Evolutionary conservation across 202 grass and related monocot species (phyloP).

Genomic region (Panicum hallii): DNA sequence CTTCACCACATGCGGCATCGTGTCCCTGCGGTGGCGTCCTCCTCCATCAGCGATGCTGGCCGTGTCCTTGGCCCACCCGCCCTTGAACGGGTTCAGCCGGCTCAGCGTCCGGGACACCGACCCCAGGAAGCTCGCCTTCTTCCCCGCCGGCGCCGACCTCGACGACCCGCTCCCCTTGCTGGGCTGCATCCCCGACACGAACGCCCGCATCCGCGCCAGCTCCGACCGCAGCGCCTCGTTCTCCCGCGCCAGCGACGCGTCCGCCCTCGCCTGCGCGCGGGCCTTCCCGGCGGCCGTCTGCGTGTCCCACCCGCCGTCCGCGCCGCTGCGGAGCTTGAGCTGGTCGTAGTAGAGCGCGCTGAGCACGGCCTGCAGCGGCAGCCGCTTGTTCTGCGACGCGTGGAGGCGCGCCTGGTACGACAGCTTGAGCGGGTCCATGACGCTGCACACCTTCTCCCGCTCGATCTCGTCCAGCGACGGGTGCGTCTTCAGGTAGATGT

Average conservation of each 20-base stretch:
- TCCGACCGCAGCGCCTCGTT: conserved; percentile 76
- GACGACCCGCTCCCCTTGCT: conserved; percentile 44
- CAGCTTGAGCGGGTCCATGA: conserved; percentile 85
- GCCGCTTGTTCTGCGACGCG: conserved; percentile 84
- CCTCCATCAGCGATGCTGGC: not conserved
- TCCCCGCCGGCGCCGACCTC: conserved; percentile 6
- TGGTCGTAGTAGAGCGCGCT: conserved; percentile 91
- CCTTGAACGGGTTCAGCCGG: conserved; percentile 30
- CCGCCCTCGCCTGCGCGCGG: conserved; percentile 52
- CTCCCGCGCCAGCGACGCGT: conserved; percentile 69
- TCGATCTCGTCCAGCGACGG: conserved; percentile 76
- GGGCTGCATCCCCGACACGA: conserved; percentile 53
- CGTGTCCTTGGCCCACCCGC: conserved; percentile 7
- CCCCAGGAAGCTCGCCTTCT: conserved; percentile 56
- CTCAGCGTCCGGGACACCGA: conserved; percentile 32
- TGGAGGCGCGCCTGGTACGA: conserved; percentile 82
- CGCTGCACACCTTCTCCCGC: conserved; percentile 90
- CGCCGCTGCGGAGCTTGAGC: conserved; percentile 68
- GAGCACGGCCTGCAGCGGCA: conserved; percentile 79
- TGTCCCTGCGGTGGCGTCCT: not conserved
- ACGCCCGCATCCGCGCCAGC: conserved; percentile 61
- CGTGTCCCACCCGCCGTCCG: not conserved
- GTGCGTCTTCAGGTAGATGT: conserved; percentile 93
- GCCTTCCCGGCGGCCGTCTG: conserved; percentile 34
- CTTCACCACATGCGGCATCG: not conserved